Evolutionary conservation across 441 rosid species (phyloP).

Genomic region (Breynia disticha): DNA sequence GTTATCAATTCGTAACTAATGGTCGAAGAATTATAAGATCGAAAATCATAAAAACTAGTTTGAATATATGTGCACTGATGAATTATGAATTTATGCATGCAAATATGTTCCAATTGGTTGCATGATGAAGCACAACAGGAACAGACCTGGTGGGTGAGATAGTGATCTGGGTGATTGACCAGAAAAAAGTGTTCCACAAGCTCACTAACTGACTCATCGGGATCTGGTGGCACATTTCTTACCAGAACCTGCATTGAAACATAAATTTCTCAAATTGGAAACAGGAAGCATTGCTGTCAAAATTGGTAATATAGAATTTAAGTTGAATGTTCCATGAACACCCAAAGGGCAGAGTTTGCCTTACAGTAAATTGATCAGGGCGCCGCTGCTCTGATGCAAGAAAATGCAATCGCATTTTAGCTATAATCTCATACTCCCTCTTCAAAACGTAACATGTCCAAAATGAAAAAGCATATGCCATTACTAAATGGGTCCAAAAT

Average conservation of each 20-base stretch:
- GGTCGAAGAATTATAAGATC: background rate
- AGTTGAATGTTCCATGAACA: too few relatives aligned
- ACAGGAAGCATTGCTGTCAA: background rate
- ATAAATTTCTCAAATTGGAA: background rate
- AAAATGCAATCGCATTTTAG: slow-evolving; percentile 82
- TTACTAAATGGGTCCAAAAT: slow-evolving; percentile 69
- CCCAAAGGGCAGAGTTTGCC: slow-evolving; percentile 18
- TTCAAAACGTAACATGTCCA: slow-evolving; percentile 80
- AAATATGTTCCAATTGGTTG: background rate
- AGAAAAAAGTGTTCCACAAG: slow-evolving; percentile 93
- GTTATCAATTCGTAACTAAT: too few relatives aligned
- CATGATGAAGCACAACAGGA: background rate
- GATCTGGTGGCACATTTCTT: slow-evolving; percentile 85
- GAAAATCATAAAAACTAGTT: background rate
- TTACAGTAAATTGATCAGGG: slow-evolving; percentile 87
- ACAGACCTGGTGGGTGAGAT: slow-evolving; percentile 74
- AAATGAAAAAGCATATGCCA: slow-evolving; percentile 81
- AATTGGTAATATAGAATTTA: too few relatives aligned
- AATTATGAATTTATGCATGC: background rate
- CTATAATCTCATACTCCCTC: slow-evolving; percentile 67
- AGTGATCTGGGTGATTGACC: slow-evolving; percentile 83
- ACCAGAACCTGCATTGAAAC: slow-evolving; percentile 60
- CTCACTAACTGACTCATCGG: slow-evolving; percentile 51
- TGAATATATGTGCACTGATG: background rate
- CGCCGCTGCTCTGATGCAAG: slow-evolving; percentile 72